Evolutionary conservation across 2,329 filamentous ascomycete genomes (phyloP).

Genomic region (Magnaporthiopsis poae): DNA sequence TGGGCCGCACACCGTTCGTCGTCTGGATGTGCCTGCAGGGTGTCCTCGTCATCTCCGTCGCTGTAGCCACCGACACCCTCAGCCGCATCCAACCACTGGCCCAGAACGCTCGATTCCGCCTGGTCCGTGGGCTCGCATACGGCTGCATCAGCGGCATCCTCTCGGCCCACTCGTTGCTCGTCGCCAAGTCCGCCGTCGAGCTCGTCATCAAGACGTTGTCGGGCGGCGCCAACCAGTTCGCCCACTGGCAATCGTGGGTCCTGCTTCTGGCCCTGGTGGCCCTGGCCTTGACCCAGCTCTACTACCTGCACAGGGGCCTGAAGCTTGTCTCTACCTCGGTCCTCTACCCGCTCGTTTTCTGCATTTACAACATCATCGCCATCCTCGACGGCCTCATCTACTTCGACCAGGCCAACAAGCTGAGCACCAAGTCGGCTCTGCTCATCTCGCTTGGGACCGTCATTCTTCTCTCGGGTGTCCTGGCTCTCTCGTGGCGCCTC

Average conservation of each 20-base stretch:
- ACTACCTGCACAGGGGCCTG: slow-evolving; percentile 86
- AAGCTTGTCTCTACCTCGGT: slow-evolving; percentile 93
- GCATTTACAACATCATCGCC: slow-evolving; percentile 97
- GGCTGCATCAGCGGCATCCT: slow-evolving; percentile 85
- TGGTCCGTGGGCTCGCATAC: slow-evolving; percentile 75
- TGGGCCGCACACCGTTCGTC: slow-evolving; percentile 67
- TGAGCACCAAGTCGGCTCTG: slow-evolving; percentile 65
- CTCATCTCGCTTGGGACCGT: slow-evolving; percentile 79
- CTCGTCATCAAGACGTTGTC: slow-evolving; percentile 77
- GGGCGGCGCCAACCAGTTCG: slow-evolving; percentile 84
- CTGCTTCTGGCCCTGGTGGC: slow-evolving; percentile 73
- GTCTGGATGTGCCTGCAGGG: slow-evolving; percentile 80
- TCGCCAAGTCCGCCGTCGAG: slow-evolving; percentile 95
- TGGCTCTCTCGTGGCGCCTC: slow-evolving; percentile 87
- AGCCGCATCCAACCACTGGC: slow-evolving; percentile 39
- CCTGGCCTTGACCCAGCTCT: slow-evolving; percentile 81
- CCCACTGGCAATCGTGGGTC: slow-evolving; percentile 88
- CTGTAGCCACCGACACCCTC: slow-evolving; percentile 51
- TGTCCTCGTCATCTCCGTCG: slow-evolving; percentile 59
- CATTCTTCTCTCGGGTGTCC: slow-evolving; percentile 75
- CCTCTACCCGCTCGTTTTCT: slow-evolving; percentile 93
- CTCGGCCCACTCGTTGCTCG: slow-evolving; percentile 82
- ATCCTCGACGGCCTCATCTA: slow-evolving; percentile 96
- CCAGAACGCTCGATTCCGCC: slow-evolving; percentile 57
- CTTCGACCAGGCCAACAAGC: slow-evolving; percentile 76